Evolutionary conservation across 306 rosid genomes (phyloP).

Genomic region (Cucurbita ficifolia): DNA sequence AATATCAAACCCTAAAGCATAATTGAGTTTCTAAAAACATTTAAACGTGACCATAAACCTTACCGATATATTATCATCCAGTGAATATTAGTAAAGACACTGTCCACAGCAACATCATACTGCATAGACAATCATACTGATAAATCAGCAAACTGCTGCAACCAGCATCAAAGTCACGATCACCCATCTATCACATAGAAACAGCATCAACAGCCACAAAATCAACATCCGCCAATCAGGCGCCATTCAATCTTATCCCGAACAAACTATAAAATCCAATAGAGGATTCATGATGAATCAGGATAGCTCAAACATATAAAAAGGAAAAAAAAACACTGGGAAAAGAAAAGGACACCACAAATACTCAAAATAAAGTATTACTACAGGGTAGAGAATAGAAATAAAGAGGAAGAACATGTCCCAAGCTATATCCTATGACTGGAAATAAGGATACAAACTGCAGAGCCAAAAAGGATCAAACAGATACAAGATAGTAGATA

Average conservation of each 20-base stretch:
- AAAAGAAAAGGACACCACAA: slow-evolving; percentile 2
- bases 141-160: slow-evolving; percentile 58
- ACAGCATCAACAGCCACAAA: slow-evolving; percentile 56
- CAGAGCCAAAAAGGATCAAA: slow-evolving; percentile 17
- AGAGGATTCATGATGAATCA: slow-evolving; percentile 40
- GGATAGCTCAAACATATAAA: slow-evolving; percentile 8
- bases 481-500: slow-evolving; percentile 5
- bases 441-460: slow-evolving; percentile 17
- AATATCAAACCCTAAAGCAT: slow-evolving; percentile 22
- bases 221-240: slow-evolving; percentile 49
- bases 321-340: background rate
- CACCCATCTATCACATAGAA: slow-evolving; percentile 52
- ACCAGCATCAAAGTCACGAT: slow-evolving; percentile 55
- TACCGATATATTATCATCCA: slow-evolving; percentile 41
- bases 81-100: slow-evolving; percentile 31
- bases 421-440: slow-evolving; percentile 3
- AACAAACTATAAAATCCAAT: slow-evolving; percentile 82
- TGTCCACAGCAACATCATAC: slow-evolving; percentile 50
- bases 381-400: slow-evolving; percentile 1
- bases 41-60: slow-evolving; percentile 28
- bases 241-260: slow-evolving; percentile 49
- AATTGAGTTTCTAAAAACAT: slow-evolving; percentile 20
- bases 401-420: background rate
- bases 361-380: background rate
- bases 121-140: slow-evolving; percentile 41